Percentiles rank a stretch among this genome's conserved stretches.
These are phyloP conservation scores for Rhizopus stolonifer DNA, from an alignment of 371 early-diverging fungal genomes.

Conservation along the genomic window DNA sequence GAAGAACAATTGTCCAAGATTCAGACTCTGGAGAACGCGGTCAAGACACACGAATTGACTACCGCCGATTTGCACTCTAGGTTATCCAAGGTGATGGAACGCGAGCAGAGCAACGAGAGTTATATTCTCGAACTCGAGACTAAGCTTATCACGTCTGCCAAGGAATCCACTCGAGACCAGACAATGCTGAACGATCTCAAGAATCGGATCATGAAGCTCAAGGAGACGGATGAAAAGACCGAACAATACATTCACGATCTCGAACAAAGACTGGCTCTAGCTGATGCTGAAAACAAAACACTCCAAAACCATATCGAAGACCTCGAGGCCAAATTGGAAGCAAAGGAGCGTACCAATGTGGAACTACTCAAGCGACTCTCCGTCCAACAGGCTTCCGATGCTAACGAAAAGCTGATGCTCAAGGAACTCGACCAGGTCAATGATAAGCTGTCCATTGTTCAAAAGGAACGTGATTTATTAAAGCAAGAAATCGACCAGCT, in stretches of 20 bases:
- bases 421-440: conserved; percentile 34
- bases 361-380: conserved; percentile 23
- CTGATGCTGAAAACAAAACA: conserved; percentile 20
- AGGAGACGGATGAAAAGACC: conserved; percentile 35
- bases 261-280: conserved; percentile 27
- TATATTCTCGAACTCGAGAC: conserved; percentile 48
- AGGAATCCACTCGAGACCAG: conserved; percentile 29
- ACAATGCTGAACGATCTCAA: conserved; percentile 31
- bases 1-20: conserved; percentile 52
- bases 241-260: conserved; percentile 39
- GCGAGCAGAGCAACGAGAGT: conserved; percentile 36
- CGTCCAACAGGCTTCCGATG: background rate
- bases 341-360: conserved; percentile 17
- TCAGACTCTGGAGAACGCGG: conserved; percentile 25
- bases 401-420: conserved; percentile 28
- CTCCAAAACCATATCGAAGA: conserved; percentile 14
- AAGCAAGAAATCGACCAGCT: conserved; percentile 8
- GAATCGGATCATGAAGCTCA: conserved; percentile 27
- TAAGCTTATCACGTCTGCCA: conserved; percentile 33
- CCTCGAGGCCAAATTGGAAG: conserved; percentile 25
- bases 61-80: conserved; percentile 15
- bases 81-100: conserved; percentile 23
- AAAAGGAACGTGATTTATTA: conserved; percentile 33
- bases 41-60: conserved; percentile 32
- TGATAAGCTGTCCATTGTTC: conserved; percentile 16